Conservation (phyloP, 306 rosid species). For the Sphenostylis stenocarpa region DNA sequence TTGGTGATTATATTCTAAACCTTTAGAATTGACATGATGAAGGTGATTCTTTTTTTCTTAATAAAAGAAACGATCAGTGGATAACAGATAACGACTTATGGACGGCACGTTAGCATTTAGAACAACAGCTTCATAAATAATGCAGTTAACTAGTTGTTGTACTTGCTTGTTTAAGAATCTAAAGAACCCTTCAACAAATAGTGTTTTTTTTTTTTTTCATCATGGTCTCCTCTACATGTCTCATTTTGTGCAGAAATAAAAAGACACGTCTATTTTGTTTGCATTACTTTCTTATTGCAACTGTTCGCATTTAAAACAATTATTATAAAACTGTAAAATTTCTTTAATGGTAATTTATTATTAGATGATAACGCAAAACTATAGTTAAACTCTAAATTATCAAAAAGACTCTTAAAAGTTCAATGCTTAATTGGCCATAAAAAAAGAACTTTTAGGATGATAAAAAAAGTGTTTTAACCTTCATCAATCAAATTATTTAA, state of each 20-base stretch:
- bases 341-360: no score
- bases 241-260: neutral
- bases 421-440: no score
- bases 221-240: neutral
- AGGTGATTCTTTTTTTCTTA: neutral
- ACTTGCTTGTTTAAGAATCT: slow-evolving; percentile 17
- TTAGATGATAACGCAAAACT: no score
- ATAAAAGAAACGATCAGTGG: neutral
- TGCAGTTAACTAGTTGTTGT: neutral
- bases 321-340: no score
- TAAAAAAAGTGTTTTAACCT: neutral
- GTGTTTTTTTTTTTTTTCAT: neutral
- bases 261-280: neutral
- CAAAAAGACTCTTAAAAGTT: no score
- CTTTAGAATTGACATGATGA: neutral
- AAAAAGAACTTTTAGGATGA: no score
- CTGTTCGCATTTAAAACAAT: no score
- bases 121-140: neutral
- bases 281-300: neutral
- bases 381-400: no score
- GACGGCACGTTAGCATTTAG: slow-evolving; percentile 31
- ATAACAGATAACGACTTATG: slow-evolving; percentile 1
- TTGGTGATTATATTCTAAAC: neutral
- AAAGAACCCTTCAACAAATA: neutral
- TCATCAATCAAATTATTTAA: neutral